Base-by-base conservation (phyloP, 805 yeast genomes). In the Saccharomycopsis sp. region DNA sequence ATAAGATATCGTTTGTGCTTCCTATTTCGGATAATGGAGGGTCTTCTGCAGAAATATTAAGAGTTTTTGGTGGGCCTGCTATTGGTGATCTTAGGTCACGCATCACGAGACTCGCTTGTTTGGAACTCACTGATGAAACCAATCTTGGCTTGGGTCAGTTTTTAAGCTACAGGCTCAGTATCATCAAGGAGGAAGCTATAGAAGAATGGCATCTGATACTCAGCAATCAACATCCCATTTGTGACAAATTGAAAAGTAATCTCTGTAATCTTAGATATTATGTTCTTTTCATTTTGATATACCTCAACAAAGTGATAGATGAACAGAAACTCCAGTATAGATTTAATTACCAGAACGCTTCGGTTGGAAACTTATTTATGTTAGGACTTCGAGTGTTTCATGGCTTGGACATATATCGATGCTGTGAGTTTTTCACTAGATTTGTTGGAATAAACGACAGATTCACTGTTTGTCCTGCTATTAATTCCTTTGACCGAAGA, bases 1-100 rank as follows among this genome's bases (percentile, higher is more conserved):
- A 25, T 8, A 67, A 73, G 8, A 72, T 87, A 2, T 73, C 86
- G 1, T 91, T 87, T 64, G 78, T 91, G 2, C 72, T 92, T 41
- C 98, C 98, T 0, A 82, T 92, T 15, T 83, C 89, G 53, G 98
- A 92, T 69, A 92, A 92, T 68, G 98, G 98, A 17, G 97, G 97
- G 0, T 91, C 97, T 1, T 89, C 97, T 0, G 86, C 96, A 25
- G 97, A 92, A 70, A 80, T 92, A 23, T 77, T 91, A 3, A 73
- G 97, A 14, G 89, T 90, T 1, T 76, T 92, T 17, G 97, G 97
- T 1, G 97, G 98, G 0, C 96, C 97, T 2, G 97, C 97, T 0
- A 89, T 92, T 56, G 98, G 98, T 1, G 98, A 92, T 68, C 78
- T 92, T 1, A 74, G 97, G 54, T 89, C 96, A 0, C 71, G 98